Base-by-base conservation (phyloP, 495 filamentous ascomycete genomes). In the Neurospora intermedia region DNA sequence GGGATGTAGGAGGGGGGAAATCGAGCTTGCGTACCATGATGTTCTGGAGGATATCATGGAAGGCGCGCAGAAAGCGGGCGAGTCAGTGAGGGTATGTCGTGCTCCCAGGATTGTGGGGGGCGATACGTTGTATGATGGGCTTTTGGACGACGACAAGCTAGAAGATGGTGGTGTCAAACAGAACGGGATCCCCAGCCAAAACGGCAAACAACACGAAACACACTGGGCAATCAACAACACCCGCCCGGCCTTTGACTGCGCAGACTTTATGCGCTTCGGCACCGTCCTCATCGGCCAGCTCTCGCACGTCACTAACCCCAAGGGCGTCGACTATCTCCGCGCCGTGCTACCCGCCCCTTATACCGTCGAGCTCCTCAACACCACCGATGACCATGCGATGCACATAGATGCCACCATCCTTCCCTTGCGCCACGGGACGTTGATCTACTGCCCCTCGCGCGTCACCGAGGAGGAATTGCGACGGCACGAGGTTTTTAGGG, bases 201-300 rank as follows among this genome's bases (percentile, higher is more conserved):
- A 16, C 6, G 41, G 41, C 41, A 42, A 1, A 7, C 1, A 42
- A 15, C 18, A 40, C 9, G 38, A 15, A 23, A 35, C 6, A 3
- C 23, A 59, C 23, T 71, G 70, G 70, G 70, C 70, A 54, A 71
- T 71, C 27, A 71, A 62, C 27, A 46, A 71, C 31, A 31, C 42
- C 13, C 70, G 70, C 15, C 70, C 70, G 0, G 70, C 70, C 20
- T 71, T 71, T 6, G 70, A 71, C 70, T 66, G 41, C 20, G 70
- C 70, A 27, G 70, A 71, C 35, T 71, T 71, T 6, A 39, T 71
- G 43, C 70, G 70, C 31, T 71, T 71, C 43, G 70, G 43, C 20
- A 23, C 10, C 41, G 18, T 16, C 20, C 20, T 71, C 16, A 66
- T 71, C 40, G 70, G 70, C 13, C 70, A 71, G 43, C 70, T 71